A percentile compares a stretch with the other conserved stretches of the same genome.
Evolutionary conservation across 2,329 filamentous ascomycete species (phyloP).

Genomic region (Nigrospora sphaerica): DNA sequence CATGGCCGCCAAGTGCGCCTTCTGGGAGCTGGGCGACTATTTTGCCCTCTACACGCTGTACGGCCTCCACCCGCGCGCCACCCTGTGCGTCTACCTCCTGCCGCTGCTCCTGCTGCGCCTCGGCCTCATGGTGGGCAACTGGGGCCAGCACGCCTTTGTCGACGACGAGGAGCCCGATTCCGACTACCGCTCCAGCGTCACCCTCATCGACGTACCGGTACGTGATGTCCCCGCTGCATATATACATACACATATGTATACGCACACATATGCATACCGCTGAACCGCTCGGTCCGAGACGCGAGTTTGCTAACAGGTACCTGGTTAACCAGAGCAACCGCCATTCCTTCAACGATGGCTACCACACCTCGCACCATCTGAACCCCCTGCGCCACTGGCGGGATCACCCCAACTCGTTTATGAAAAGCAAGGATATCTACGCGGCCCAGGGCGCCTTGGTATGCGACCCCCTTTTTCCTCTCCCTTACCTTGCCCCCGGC

Average conservation of each 20-base stretch:
- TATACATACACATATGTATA: slow-evolving; percentile 2
- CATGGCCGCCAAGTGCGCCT: slow-evolving; percentile 47
- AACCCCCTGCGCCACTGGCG: slow-evolving; percentile 77
- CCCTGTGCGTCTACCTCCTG: slow-evolving; percentile 58
- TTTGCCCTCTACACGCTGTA: slow-evolving; percentile 42
- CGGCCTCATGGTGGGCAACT: slow-evolving; percentile 76
- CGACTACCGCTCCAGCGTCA: slow-evolving; percentile 73
- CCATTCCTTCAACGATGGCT: slow-evolving; percentile 77
- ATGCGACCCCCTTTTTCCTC: neutral
- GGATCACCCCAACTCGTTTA: slow-evolving; percentile 68
- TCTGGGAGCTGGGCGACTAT: slow-evolving; percentile 57
- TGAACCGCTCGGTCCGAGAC: neutral
- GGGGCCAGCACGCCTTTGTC: slow-evolving; percentile 78
- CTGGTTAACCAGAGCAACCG: slow-evolving; percentile 59
- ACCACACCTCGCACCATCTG: slow-evolving; percentile 75
- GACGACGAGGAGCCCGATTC: slow-evolving; percentile 69
- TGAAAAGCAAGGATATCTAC: slow-evolving; percentile 63
- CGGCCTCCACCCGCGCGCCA: slow-evolving; percentile 44
- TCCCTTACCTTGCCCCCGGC: neutral
- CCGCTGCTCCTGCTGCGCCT: slow-evolving; percentile 61
- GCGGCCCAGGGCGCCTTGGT: slow-evolving; percentile 58
- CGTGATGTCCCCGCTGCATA: slow-evolving; percentile 22
- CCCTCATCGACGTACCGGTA: slow-evolving; percentile 70
- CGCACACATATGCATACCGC: slow-evolving; percentile 3
- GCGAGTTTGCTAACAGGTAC: slow-evolving; percentile 4